Evolutionary conservation across 2,329 filamentous ascomycete species (phyloP).

Genomic region (Alternaria alternata): DNA sequence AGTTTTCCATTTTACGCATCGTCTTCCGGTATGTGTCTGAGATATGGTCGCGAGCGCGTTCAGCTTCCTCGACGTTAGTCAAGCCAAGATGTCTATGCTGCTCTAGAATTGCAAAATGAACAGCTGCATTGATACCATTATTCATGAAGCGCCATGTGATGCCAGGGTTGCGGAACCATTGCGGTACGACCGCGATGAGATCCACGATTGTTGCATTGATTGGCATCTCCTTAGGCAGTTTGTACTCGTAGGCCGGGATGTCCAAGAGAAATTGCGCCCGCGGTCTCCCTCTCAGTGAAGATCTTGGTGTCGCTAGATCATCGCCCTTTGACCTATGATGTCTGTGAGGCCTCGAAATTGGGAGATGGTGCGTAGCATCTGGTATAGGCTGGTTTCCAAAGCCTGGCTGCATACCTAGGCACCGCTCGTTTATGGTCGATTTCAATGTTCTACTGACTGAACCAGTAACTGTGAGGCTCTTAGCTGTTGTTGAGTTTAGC

Average conservation of each 20-base stretch:
- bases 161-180: constrained; percentile 25
- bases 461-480: not conserved
- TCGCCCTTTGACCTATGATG: not conserved
- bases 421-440: not conserved
- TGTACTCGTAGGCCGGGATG: constrained; percentile 20
- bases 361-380: not conserved
- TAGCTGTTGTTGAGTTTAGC: not conserved
- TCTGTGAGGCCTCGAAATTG: not conserved
- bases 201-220: constrained; percentile 31
- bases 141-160: constrained; percentile 22
- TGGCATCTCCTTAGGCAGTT: not conserved
- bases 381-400: not conserved
- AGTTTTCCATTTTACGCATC: constrained; percentile 18
- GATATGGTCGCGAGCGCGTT: constrained; percentile 19
- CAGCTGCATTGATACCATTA: constrained; percentile 21
- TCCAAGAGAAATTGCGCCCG: constrained; percentile 9
- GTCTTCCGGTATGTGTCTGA: constrained; percentile 25
- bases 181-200: constrained; percentile 25
- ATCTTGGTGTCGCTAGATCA: not conserved
- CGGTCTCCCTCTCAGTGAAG: not conserved
- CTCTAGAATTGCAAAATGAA: constrained; percentile 27
- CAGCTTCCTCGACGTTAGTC: not conserved
- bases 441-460: not conserved
- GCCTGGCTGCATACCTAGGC: not conserved
- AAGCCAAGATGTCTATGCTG: constrained; percentile 19